Conservation (phyloP, 2,329 filamentous ascomycete genomes). For the Drechslerella dactyloides region DNA sequence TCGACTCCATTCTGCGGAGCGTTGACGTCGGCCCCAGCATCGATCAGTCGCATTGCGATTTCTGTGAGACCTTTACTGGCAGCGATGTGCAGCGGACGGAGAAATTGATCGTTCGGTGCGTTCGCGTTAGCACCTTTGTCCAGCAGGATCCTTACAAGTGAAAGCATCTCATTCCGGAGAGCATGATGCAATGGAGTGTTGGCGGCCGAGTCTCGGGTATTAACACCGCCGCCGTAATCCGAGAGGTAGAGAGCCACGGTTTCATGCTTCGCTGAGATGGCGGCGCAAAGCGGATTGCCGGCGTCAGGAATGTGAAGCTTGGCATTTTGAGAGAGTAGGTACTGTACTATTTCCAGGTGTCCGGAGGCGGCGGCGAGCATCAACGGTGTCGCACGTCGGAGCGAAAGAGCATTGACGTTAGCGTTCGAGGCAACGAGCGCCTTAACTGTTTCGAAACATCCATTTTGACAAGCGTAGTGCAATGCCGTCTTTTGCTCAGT, state of each 20-base stretch:
- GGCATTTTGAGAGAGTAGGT: conserved; percentile 16
- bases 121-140: conserved; percentile 23
- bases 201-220: conserved; percentile 12
- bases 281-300: conserved; percentile 29
- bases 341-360: conserved; percentile 34
- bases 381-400: conserved; percentile 28
- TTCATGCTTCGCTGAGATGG: conserved; percentile 18
- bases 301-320: neutral
- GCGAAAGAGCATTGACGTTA: conserved; percentile 20
- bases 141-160: conserved; percentile 22
- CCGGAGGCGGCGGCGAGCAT: conserved; percentile 30
- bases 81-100: conserved; percentile 37
- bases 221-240: conserved; percentile 5
- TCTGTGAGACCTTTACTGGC: conserved; percentile 12
- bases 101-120: conserved; percentile 18
- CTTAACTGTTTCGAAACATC: conserved; percentile 35
- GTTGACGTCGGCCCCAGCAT: conserved; percentile 29
- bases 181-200: conserved; percentile 28
- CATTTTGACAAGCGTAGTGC: conserved; percentile 47
- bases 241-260: conserved; percentile 28
- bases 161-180: conserved; percentile 17
- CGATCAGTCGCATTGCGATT: conserved; percentile 8
- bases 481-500: conserved; percentile 41
- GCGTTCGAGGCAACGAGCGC: conserved; percentile 24
- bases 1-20: conserved; percentile 23